Evolutionary conservation across 768 basidiomycete species (phyloP).

Genomic region (Coprinopsis strossmayeri): DNA sequence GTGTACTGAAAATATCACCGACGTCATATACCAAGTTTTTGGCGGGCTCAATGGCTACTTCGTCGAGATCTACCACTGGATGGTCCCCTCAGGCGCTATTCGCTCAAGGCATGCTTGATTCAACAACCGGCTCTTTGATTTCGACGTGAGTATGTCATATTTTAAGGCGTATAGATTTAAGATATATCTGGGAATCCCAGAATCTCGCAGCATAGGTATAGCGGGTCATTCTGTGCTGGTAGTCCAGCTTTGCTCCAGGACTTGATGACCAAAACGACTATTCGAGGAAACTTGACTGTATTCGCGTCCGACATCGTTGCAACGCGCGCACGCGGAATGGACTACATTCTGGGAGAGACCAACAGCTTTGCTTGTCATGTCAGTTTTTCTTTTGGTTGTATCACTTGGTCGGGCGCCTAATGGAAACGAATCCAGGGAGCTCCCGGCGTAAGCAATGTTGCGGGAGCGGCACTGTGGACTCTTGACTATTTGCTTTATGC

Average conservation of each 20-base stretch:
- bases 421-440: constrained; percentile 26
- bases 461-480: constrained; percentile 65
- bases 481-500: constrained; percentile 61
- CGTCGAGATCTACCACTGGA: constrained; percentile 36
- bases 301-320: constrained; percentile 51
- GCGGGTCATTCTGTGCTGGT: constrained; percentile 59
- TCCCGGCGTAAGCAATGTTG: constrained; percentile 58
- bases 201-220: constrained; percentile 51
- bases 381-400: too few relatives aligned
- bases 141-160: constrained; percentile 44
- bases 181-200: too few relatives aligned
- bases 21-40: constrained; percentile 38
- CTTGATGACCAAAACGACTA: constrained; percentile 56
- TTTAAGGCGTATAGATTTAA: too few relatives aligned
- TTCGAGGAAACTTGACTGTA: constrained; percentile 48
- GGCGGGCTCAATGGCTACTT: constrained; percentile 43
- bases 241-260: constrained; percentile 47
- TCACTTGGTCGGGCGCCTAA: neutral
- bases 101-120: constrained; percentile 40
- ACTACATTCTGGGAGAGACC: constrained; percentile 59
- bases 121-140: constrained; percentile 42
- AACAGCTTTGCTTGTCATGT: constrained; percentile 46
- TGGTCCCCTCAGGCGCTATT: constrained; percentile 63
- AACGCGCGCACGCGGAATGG: constrained; percentile 35
- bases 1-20: constrained; percentile 29